Evolutionary conservation across 1,139 yeast species (phyloP), one percentile per base, ranked within the genome.

Genomic region (Kodamaea anthophila): DNA sequence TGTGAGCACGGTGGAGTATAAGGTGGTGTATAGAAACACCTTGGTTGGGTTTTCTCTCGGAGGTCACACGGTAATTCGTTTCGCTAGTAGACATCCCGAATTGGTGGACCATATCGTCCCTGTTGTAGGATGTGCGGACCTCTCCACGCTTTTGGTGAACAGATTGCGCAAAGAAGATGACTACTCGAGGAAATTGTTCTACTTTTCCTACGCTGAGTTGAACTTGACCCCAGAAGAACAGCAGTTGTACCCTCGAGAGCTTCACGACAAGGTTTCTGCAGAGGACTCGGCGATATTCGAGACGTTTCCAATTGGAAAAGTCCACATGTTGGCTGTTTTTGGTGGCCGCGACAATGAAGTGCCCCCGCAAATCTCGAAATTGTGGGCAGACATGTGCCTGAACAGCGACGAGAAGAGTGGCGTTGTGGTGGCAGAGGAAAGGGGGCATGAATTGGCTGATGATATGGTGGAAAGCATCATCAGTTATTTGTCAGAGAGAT

Each of bases 21-120:
- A 40, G 21, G 42, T 60, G 31, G 34, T 38, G 15, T 56, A 49
- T 37, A 44, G 46, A 28, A 66, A 65, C 41, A 55, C 67, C 18
- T 49, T 74, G 15, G 47, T 67, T 18, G 86, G 86, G 3, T 63
- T 63, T 29, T 76, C 84, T 0, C 56, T 76, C 38, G 85, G 86
- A 2, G 86, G 74, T 0, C 83, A 78, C 48, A 55, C 68, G 8
- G 57, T 68, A 15, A 70, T 74, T 50, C 52, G 78, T 30, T 63
- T 66, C 30, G 75, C 68, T 5, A 45, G 44, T 24, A 46, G 49
- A 37, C 55, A 54, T 37, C 74, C 75, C 1, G 51, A 58, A 3
- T 38, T 50, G 21, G 65, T 67, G 3, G 51, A 55, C 10, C 57
- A 58, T 11, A 52, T 67, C 24, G 61, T 64, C 26, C 77, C 78